A percentile compares a stretch with the other conserved stretches of the same genome.
Evolutionary conservation across 2,329 filamentous ascomycete species (phyloP).

Genomic region (Arthrobotrys conoides): DNA sequence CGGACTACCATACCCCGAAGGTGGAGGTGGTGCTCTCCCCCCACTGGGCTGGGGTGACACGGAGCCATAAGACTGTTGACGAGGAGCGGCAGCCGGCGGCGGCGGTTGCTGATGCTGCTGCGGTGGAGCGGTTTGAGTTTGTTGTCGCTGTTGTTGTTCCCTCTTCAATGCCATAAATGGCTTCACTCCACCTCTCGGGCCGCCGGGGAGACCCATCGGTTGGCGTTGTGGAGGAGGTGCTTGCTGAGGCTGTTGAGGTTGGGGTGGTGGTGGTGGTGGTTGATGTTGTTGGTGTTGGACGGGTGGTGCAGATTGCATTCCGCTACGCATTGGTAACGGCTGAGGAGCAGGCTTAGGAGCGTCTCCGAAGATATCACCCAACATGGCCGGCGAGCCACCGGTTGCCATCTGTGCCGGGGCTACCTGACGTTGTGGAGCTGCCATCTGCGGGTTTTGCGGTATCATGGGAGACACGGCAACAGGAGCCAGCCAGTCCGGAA

Average conservation of each 20-base stretch:
- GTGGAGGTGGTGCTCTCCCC: conserved; percentile 9
- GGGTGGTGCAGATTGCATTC: conserved; percentile 32
- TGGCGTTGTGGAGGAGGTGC: conserved; percentile 32
- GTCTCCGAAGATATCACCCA: conserved; percentile 58
- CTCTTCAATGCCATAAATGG: conserved; percentile 56
- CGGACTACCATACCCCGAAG: conserved; percentile 16
- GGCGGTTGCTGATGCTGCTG: conserved; percentile 40
- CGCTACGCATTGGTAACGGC: conserved; percentile 29
- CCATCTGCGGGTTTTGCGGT: conserved; percentile 7
- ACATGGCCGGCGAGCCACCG: conserved; percentile 29
- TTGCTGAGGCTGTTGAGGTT: conserved; percentile 40
- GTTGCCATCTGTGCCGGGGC: conserved; percentile 31
- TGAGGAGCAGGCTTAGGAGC: conserved; percentile 22
- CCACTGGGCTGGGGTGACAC: not conserved
- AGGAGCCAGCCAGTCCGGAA: conserved; percentile 54
- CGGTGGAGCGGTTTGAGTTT: conserved; percentile 37
- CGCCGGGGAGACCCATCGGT: conserved; percentile 39
- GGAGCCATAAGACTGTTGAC: conserved; percentile 16
- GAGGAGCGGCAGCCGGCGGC: conserved; percentile 16
- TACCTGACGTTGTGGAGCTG: not conserved
- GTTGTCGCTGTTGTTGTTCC: conserved; percentile 52
- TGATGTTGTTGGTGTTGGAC: conserved; percentile 49
- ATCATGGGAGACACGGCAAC: conserved; percentile 25
- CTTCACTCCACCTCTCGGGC: conserved; percentile 42
- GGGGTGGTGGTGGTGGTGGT: conserved; percentile 33